A percentile compares a stretch with the other conserved stretches of the same genome.
phyloP scores from a whole-genome alignment of 768 basidiomycete species.

The Psilocybe azurescens region DNA sequence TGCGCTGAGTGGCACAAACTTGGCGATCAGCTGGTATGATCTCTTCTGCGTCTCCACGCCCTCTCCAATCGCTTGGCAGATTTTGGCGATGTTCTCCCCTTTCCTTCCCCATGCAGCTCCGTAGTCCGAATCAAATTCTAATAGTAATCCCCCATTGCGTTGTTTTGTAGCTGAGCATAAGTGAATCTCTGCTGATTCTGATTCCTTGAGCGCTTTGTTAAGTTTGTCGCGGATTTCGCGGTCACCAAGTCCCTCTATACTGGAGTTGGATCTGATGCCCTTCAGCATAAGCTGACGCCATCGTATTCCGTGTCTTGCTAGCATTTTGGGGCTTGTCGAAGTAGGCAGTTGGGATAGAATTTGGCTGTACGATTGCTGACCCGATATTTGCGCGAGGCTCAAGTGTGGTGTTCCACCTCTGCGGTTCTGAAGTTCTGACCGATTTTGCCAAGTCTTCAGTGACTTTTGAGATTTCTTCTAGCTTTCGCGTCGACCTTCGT shows the following conservation, averaged over 20 bases:
- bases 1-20: neutral
- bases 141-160: neutral
- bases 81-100: no score
- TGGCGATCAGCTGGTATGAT: neutral
- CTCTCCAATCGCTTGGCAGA: no score
- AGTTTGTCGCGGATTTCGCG: neutral
- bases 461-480: neutral
- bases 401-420: no score
- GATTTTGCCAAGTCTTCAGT: no score
- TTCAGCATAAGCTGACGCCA: neutral
- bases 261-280: no score
- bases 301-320: neutral
- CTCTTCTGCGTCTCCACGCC: no score
- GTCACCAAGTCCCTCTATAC: neutral
- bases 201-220: neutral
- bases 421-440: no score
- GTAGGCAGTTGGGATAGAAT: neutral
- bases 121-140: no score
- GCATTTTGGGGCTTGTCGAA: neutral
- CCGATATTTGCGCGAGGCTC: no score
- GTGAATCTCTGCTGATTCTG: no score
- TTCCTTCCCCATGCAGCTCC: no score
- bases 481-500: neutral
- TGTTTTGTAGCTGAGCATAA: neutral
- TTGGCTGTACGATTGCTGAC: neutral